These are phyloP conservation scores for Lentinula detonsa DNA, from an alignment of 768 basidiomycete genomes.

Conservation along the genomic window DNA sequence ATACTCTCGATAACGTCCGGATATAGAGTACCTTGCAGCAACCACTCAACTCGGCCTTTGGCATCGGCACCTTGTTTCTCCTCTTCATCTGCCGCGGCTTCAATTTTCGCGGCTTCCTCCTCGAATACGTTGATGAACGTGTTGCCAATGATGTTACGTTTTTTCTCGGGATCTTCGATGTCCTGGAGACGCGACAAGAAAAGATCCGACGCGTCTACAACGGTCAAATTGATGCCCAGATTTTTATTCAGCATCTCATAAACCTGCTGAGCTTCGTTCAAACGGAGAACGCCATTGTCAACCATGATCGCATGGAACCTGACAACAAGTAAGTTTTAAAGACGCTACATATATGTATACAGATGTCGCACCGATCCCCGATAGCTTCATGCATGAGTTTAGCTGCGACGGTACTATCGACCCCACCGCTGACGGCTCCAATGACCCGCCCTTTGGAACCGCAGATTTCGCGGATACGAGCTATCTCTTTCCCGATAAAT, in stretches of 20 bases:
- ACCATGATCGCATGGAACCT: slow-evolving; percentile 99
- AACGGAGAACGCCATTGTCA: slow-evolving; percentile 93
- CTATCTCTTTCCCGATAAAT: slow-evolving; percentile 96
- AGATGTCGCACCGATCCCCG: slow-evolving; percentile 70
- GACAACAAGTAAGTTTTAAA: not conserved
- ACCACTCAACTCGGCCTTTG: slow-evolving; percentile 94
- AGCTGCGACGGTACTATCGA: slow-evolving; percentile 96
- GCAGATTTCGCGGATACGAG: slow-evolving; percentile 90
- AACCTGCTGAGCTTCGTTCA: slow-evolving; percentile 88
- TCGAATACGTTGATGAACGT: slow-evolving; percentile 99
- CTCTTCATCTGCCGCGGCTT: slow-evolving; percentile 73
- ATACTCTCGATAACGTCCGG: slow-evolving; percentile 99
- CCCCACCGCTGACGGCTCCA: slow-evolving; percentile 95
- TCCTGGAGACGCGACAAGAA: slow-evolving; percentile 88
- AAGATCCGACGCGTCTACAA: slow-evolving; percentile 91
- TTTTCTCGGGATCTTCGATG: slow-evolving; percentile 93
- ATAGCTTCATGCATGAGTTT: slow-evolving; percentile 99
- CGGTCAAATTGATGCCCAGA: slow-evolving; percentile 93
- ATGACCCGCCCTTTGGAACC: slow-evolving; percentile 94
- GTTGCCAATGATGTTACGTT: slow-evolving; percentile 98
- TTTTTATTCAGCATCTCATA: slow-evolving; percentile 89
- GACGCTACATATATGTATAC: not conserved
- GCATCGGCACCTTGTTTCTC: slow-evolving; percentile 58
- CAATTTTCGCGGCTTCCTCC: slow-evolving; percentile 85
- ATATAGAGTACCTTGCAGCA: slow-evolving; percentile 95